Evolutionary conservation across 768 basidiomycete species (phyloP).

Genomic region (Podaxis sp.): DNA sequence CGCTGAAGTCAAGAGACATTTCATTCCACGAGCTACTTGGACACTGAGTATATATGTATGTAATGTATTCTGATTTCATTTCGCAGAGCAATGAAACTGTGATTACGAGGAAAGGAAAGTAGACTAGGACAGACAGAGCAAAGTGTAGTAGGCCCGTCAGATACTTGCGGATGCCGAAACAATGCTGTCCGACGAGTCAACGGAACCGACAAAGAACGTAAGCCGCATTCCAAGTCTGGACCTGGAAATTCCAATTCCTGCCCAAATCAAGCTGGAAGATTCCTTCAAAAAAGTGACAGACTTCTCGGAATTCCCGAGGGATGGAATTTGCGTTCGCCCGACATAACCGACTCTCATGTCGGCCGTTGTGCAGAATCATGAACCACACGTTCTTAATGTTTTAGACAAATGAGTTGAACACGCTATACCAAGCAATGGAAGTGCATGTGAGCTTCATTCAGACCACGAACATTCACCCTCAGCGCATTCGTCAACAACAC

Average conservation of each 20-base stretch:
- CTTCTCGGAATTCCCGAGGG: not conserved
- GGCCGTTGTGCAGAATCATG: not conserved
- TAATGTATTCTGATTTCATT: conserved; percentile 6
- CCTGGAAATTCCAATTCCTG: not conserved
- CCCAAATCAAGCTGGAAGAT: not conserved
- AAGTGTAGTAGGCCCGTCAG: not conserved
- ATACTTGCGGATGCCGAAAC: not conserved
- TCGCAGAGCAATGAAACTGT: not conserved
- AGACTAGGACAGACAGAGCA: not conserved
- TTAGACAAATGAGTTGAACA: not conserved
- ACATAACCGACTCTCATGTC: not conserved
- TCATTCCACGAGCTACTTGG: not conserved
- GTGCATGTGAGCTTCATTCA: not conserved
- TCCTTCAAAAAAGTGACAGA: not conserved
- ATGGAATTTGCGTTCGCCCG: not conserved
- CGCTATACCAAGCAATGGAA: not conserved
- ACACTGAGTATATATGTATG: not conserved
- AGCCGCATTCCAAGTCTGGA: not conserved
- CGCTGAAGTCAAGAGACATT: not conserved
- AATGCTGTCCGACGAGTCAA: too few relatives aligned
- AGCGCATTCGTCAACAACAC: not conserved
- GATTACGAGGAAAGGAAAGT: not conserved
- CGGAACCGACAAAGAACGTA: too few relatives aligned
- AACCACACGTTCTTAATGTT: not conserved
- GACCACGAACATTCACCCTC: not conserved